phyloP scores from a whole-genome alignment of 2,329 filamentous ascomycete genomes.

The Arthrobotrys entomopaga region DNA sequence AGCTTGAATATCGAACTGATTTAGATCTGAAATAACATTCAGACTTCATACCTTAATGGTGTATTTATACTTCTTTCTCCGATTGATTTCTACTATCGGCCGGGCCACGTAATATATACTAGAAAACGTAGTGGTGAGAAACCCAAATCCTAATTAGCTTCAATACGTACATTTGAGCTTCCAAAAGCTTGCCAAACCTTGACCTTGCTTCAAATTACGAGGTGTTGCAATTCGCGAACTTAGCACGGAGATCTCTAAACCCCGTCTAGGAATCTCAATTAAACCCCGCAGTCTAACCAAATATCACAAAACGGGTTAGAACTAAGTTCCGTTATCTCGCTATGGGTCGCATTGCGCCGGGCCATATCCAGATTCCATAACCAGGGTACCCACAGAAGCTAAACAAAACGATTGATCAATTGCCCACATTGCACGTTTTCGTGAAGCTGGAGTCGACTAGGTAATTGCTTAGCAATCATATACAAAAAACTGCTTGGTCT shows the following conservation, averaged over 20 bases:
- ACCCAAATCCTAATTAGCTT: too few relatives aligned
- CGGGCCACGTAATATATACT: too few relatives aligned
- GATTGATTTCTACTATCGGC: background rate
- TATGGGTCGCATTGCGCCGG: background rate
- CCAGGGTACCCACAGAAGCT: too few relatives aligned
- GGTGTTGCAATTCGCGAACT: too few relatives aligned
- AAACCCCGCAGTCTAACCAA: conserved; percentile 61
- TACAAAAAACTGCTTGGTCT: background rate
- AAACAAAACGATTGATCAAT: too few relatives aligned
- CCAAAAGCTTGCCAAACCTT: too few relatives aligned
- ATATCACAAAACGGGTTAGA: background rate
- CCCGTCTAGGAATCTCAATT: conserved; percentile 79
- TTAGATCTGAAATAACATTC: background rate
- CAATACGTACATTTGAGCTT: too few relatives aligned
- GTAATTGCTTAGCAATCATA: background rate
- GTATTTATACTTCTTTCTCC: background rate
- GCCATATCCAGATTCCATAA: background rate
- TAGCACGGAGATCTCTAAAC: background rate
- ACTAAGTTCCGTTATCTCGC: background rate
- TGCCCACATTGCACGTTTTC: too few relatives aligned
- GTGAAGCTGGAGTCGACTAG: too few relatives aligned
- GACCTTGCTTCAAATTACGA: too few relatives aligned
- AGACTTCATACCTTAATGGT: background rate
- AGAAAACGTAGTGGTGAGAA: too few relatives aligned
- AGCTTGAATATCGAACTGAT: background rate